Percentiles rank a stretch among this genome's conserved stretches.
phyloP scores from a whole-genome alignment of 768 basidiomycete genomes.

The Auriculariales sp. region DNA sequence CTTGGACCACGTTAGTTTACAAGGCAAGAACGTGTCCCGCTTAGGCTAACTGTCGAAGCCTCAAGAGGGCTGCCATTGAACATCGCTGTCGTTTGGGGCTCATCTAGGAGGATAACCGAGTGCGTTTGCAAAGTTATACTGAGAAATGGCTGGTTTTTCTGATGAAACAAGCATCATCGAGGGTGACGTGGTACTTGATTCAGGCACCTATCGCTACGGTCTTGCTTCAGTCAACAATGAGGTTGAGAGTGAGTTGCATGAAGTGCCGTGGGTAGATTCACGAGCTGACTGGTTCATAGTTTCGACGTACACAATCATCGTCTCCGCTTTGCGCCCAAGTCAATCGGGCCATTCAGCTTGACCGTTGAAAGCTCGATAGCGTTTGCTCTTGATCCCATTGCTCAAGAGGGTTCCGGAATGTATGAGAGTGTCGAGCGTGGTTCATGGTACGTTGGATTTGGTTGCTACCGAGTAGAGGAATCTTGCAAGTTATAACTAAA shows the following conservation, averaged over 20 bases:
- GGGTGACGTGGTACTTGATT: slow-evolving; percentile 57
- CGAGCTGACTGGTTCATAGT: slow-evolving; percentile 21
- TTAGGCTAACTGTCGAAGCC: slow-evolving; percentile 34
- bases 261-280: background rate
- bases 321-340: slow-evolving; percentile 69
- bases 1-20: too few relatives aligned
- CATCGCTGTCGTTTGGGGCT: slow-evolving; percentile 56
- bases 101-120: slow-evolving; percentile 62
- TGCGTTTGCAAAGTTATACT: slow-evolving; percentile 23
- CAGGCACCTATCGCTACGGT: slow-evolving; percentile 74
- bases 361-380: slow-evolving; percentile 45
- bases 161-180: slow-evolving; percentile 31
- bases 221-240: slow-evolving; percentile 39
- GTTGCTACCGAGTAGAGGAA: too few relatives aligned
- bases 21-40: too few relatives aligned
- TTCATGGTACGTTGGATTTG: slow-evolving; percentile 46
- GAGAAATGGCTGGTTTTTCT: background rate
- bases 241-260: slow-evolving; percentile 32
- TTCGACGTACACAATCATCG: slow-evolving; percentile 71
- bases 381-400: slow-evolving; percentile 50
- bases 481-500: too few relatives aligned
- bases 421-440: slow-evolving; percentile 55
- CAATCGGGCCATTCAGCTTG: slow-evolving; percentile 51
- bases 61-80: slow-evolving; percentile 61
- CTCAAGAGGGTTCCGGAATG: slow-evolving; percentile 88